phyloP scores from a whole-genome alignment of 176 grass and related monocot genomes.

The Cenchrus americanus region DNA sequence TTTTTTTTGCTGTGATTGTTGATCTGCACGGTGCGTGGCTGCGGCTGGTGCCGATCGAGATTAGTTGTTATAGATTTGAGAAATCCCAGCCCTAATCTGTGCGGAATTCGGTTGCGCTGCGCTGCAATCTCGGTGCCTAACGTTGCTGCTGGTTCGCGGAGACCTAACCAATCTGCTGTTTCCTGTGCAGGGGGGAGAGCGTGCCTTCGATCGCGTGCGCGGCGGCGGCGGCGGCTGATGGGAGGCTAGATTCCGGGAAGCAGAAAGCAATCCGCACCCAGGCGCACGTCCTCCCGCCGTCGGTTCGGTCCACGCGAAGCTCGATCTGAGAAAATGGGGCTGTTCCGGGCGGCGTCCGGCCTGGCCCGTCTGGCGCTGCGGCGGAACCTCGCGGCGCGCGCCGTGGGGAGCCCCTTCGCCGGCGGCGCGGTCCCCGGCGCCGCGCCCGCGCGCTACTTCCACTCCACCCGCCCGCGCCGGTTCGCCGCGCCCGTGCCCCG shows the following conservation, averaged over 20 bases:
- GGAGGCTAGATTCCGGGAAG: slow-evolving; percentile 5
- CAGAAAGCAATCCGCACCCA: neutral
- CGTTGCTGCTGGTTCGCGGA: neutral
- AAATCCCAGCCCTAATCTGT: neutral
- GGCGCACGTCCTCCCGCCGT: neutral
- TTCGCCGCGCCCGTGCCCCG: slow-evolving; percentile 56
- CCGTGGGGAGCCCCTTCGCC: slow-evolving; percentile 33
- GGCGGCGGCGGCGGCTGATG: slow-evolving; percentile 2
- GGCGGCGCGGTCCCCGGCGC: neutral
- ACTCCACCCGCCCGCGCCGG: slow-evolving; percentile 45
- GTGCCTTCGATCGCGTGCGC: neutral
- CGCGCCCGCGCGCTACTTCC: slow-evolving; percentile 51
- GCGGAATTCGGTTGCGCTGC: neutral
- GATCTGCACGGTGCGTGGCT: neutral
- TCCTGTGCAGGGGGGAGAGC: neutral
- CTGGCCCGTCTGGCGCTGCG: slow-evolving; percentile 63
- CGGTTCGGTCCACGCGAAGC: slow-evolving; percentile 8
- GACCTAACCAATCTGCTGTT: neutral
- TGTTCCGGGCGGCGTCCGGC: slow-evolving; percentile 76
- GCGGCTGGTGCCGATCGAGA: neutral
- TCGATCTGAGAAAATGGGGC: slow-evolving; percentile 63
- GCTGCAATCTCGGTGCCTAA: neutral
- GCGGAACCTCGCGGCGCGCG: slow-evolving; percentile 50
- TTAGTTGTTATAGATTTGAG: neutral
- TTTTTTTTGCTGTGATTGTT: neutral